Conservation (phyloP, 805 yeast species). For the Diddensiella santjacobensis region DNA sequence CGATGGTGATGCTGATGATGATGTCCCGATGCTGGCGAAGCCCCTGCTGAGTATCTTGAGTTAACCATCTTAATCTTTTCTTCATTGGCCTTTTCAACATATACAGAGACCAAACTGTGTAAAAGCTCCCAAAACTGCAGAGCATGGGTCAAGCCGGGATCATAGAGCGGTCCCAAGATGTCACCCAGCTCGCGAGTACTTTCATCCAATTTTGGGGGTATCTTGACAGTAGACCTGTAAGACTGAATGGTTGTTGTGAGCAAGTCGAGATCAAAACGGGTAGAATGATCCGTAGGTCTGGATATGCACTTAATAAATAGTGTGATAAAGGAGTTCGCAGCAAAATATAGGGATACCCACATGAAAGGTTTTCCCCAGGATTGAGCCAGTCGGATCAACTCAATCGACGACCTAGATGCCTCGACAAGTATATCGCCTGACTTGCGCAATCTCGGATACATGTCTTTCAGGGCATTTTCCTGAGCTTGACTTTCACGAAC, state of each 20-base stretch:
- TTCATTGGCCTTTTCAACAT: conserved; percentile 10
- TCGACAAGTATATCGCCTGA: conserved; percentile 21
- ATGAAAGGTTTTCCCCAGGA: conserved; percentile 12
- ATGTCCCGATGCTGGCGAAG: conserved; percentile 2
- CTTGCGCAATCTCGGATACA: conserved; percentile 18
- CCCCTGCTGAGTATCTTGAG: background rate
- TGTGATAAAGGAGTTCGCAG: conserved; percentile 18
- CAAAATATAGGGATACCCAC: conserved; percentile 16
- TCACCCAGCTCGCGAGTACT: background rate
- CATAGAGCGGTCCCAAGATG: conserved; percentile 1
- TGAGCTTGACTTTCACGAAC: background rate
- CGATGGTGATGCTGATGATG: background rate
- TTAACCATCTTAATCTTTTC: conserved; percentile 6
- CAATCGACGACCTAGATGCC: conserved; percentile 21
- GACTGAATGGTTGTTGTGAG: conserved; percentile 6
- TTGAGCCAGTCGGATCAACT: conserved; percentile 14
- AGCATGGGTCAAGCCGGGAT: conserved; percentile 1
- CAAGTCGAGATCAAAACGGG: conserved; percentile 17
- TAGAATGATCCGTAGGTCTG: conserved; percentile 18
- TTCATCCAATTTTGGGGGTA: background rate
- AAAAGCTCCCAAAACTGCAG: conserved; percentile 15
- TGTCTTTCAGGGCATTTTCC: background rate
- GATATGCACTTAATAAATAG: conserved; percentile 21
- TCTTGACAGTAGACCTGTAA: background rate
- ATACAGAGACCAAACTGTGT: conserved; percentile 1